phyloP scores from a whole-genome alignment of 2,329 filamentous ascomycete genomes.

The Scytalidium lignicola region DNA sequence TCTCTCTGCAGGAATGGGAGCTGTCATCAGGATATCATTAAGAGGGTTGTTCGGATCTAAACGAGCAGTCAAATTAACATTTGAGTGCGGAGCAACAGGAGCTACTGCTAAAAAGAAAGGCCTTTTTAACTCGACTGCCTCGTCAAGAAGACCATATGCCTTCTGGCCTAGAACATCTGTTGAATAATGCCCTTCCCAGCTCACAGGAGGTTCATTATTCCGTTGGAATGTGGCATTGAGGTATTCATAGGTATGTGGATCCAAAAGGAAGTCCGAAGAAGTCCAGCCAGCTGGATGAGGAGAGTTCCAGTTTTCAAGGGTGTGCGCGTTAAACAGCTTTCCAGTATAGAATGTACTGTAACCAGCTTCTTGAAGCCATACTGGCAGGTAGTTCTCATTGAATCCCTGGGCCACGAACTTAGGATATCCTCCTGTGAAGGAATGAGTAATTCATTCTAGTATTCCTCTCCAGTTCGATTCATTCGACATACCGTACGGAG shows the following conservation, averaged over 20 bases:
- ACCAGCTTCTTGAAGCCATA: constrained; percentile 65
- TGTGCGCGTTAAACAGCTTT: constrained; percentile 66
- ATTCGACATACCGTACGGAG: constrained; percentile 42
- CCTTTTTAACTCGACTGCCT: constrained; percentile 46
- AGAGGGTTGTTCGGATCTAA: constrained; percentile 3
- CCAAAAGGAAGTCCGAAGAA: constrained; percentile 54
- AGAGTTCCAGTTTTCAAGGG: constrained; percentile 53
- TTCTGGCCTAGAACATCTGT: constrained; percentile 56
- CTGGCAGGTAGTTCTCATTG: constrained; percentile 62
- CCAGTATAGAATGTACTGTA: constrained; percentile 70
- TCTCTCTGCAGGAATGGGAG: constrained; percentile 53
- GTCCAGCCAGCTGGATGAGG: constrained; percentile 56
- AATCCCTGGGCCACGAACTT: constrained; percentile 62
- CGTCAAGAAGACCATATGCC: constrained; percentile 54
- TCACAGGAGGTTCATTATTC: constrained; percentile 50
- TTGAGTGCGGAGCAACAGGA: constrained; percentile 62
- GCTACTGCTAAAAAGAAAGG: constrained; percentile 66
- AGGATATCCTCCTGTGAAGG: constrained; percentile 47
- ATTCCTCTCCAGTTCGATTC: background rate
- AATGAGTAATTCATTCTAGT: constrained; percentile 25
- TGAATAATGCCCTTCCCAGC: constrained; percentile 40
- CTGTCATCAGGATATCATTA: constrained; percentile 30
- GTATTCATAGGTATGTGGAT: constrained; percentile 65
- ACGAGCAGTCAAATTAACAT: constrained; percentile 23
- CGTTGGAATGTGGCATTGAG: constrained; percentile 59